A percentile compares a stretch with the other conserved stretches of the same genome.
Conservation (phyloP, 2,329 filamentous ascomycete genomes). For the Fusarium chaquense region DNA sequence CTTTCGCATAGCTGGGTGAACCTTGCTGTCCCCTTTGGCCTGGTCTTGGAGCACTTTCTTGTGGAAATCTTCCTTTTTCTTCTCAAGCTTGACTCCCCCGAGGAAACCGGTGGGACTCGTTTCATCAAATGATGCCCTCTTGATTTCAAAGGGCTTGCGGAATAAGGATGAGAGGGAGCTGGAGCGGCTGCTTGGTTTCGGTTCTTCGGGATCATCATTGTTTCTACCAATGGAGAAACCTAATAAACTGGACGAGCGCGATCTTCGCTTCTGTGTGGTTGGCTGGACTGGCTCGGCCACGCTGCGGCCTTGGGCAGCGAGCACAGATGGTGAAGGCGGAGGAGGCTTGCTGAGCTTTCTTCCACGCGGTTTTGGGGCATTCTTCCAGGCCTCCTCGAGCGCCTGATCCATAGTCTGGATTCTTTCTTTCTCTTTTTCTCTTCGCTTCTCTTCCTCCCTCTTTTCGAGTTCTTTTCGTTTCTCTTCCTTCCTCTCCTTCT, state of each 20-base stretch:
- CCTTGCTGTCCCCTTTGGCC: slow-evolving; percentile 44
- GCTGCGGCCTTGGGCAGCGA: slow-evolving; percentile 34
- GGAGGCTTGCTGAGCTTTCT: slow-evolving; percentile 52
- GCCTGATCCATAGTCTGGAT: slow-evolving; percentile 37
- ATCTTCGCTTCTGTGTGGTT: slow-evolving; percentile 41
- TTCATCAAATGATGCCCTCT: slow-evolving; percentile 51
- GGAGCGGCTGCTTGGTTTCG: slow-evolving; percentile 51
- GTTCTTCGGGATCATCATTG: slow-evolving; percentile 41
- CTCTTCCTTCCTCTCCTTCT: slow-evolving; percentile 64
- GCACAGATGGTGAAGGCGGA: slow-evolving; percentile 39
- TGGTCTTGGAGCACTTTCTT: slow-evolving; percentile 48
- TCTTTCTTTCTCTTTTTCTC: slow-evolving; percentile 45
- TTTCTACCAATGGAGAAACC: slow-evolving; percentile 42
- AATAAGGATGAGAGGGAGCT: slow-evolving; percentile 55
- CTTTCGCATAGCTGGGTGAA: slow-evolving; percentile 54
- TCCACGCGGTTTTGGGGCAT: slow-evolving; percentile 41
- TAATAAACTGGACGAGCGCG: slow-evolving; percentile 47
- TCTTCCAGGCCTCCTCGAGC: slow-evolving; percentile 43
- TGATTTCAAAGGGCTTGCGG: slow-evolving; percentile 52
- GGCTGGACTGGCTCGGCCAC: slow-evolving; percentile 32
- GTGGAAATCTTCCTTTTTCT: slow-evolving; percentile 53
- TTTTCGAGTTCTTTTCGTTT: slow-evolving; percentile 58
- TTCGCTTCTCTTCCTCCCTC: slow-evolving; percentile 46
- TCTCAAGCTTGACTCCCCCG: slow-evolving; percentile 57
- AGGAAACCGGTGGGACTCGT: slow-evolving; percentile 54